These are phyloP conservation scores for Trematosphaeria pertusa DNA, from an alignment of 2,329 filamentous ascomycete species.

Conservation along the genomic window DNA sequence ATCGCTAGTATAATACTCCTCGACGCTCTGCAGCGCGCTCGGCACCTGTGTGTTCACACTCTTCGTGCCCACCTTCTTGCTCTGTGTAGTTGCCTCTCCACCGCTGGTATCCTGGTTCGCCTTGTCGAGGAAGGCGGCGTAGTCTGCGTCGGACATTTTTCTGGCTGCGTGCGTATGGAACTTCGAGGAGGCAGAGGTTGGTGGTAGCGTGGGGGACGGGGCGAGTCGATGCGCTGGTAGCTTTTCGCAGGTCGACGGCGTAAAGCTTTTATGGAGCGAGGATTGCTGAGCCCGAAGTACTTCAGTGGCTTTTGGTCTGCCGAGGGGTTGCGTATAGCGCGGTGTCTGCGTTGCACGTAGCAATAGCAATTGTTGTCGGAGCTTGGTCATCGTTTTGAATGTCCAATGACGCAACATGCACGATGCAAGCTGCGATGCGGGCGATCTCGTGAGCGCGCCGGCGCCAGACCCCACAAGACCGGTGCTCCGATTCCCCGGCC, in stretches of 20 bases:
- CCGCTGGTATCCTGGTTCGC: conserved; percentile 72
- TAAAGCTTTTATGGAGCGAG: too few relatives aligned
- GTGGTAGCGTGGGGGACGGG: not conserved
- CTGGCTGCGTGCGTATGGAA: conserved; percentile 3
- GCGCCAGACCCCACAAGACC: too few relatives aligned
- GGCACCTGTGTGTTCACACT: conserved; percentile 65
- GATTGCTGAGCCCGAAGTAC: too few relatives aligned
- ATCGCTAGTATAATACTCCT: conserved; percentile 78
- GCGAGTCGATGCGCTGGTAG: too few relatives aligned
- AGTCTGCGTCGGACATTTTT: conserved; percentile 79
- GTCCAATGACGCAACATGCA: conserved; percentile 34
- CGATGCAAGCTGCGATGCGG: conserved; percentile 17
- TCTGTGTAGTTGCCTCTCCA: conserved; percentile 31
- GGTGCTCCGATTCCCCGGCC: too few relatives aligned
- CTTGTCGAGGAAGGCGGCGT: conserved; percentile 84
- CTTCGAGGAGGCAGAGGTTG: not conserved
- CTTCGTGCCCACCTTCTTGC: conserved; percentile 42
- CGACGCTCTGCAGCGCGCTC: conserved; percentile 41
- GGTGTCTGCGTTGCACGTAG: too few relatives aligned
- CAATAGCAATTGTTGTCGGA: too few relatives aligned
- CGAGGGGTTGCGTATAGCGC: too few relatives aligned
- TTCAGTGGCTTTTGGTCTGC: too few relatives aligned
- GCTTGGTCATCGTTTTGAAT: conserved; percentile 25
- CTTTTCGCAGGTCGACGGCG: too few relatives aligned
- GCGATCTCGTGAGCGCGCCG: not conserved